A percentile compares a stretch with the other conserved stretches of the same genome.
Conservation (phyloP, 2,329 filamentous ascomycete species). For the Paracoccidioides brasiliensis region DNA sequence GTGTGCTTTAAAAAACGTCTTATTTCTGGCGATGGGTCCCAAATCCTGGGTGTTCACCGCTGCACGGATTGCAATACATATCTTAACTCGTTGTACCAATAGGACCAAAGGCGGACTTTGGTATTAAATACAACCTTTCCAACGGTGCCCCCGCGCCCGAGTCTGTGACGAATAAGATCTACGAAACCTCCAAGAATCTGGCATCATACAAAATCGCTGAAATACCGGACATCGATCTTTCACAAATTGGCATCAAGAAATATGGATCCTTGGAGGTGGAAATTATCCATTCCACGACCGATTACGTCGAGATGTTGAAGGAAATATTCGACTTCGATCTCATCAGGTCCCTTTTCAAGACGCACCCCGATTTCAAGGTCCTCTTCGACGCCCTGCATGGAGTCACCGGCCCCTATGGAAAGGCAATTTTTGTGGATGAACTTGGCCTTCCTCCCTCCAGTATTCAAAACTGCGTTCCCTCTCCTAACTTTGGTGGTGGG, state of each 20-base stretch:
- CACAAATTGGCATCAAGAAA: slow-evolving; percentile 66
- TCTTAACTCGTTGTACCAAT: slow-evolving; percentile 2
- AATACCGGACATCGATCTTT: slow-evolving; percentile 74
- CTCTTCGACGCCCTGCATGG: slow-evolving; percentile 90
- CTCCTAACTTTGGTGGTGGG: slow-evolving; percentile 89
- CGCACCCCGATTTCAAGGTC: slow-evolving; percentile 86
- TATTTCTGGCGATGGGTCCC: neutral
- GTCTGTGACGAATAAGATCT: slow-evolving; percentile 96
- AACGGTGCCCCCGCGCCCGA: slow-evolving; percentile 95
- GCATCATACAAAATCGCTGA: slow-evolving; percentile 85
- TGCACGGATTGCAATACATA: neutral
- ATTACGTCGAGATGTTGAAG: slow-evolving; percentile 93
- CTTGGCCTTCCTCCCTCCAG: slow-evolving; percentile 64
- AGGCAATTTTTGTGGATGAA: slow-evolving; percentile 89
- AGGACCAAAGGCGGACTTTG: slow-evolving; percentile 92
- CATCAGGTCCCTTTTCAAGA: slow-evolving; percentile 84
- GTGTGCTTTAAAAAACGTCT: slow-evolving; percentile 20
- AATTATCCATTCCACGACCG: slow-evolving; percentile 80
- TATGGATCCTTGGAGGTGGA: slow-evolving; percentile 87
- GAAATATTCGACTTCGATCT: slow-evolving; percentile 96
- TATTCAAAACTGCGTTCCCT: slow-evolving; percentile 84
- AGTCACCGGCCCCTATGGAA: slow-evolving; percentile 90
- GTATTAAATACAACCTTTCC: slow-evolving; percentile 98
- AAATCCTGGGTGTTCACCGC: too few relatives aligned
- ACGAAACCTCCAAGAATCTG: slow-evolving; percentile 75